Percentiles rank a stretch among this genome's conserved stretches.
Evolutionary conservation across 352 stramenopile species (phyloP).

Genomic region (Plasmopara muralis): DNA sequence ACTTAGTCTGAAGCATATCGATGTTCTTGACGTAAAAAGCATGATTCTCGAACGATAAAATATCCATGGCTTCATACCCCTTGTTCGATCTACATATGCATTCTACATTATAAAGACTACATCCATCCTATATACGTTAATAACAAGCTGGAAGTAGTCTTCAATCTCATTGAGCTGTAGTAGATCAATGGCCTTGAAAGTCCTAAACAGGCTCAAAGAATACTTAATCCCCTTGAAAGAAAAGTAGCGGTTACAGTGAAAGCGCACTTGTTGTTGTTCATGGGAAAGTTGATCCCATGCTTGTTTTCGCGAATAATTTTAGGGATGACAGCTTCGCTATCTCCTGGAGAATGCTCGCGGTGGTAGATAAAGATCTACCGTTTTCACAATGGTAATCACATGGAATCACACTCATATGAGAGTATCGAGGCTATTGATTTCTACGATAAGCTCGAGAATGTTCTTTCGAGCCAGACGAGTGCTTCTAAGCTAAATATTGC

Average conservation of each 20-base stretch:
- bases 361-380: too few species aligned
- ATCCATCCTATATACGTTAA: constrained; percentile 8
- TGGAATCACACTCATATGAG: too few species aligned
- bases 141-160: constrained; percentile 5
- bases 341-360: too few species aligned
- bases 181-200: constrained; percentile 7
- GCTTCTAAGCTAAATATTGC: too few species aligned
- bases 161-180: constrained; percentile 8
- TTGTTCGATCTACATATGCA: constrained; percentile 1
- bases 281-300: neutral
- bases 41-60: neutral
- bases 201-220: neutral
- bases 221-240: constrained; percentile 7
- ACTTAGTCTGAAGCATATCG: constrained; percentile 1
- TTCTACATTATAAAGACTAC: constrained; percentile 1
- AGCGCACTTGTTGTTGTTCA: neutral
- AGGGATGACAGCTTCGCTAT: too few species aligned
- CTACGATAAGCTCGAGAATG: too few species aligned
- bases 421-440: too few species aligned
- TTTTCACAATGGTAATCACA: too few species aligned
- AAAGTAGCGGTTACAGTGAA: constrained; percentile 8
- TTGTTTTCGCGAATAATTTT: too few species aligned
- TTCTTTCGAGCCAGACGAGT: too few species aligned
- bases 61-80: neutral
- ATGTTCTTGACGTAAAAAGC: neutral